Evolutionary conservation across 306 rosid species (phyloP).

Genomic region (Bauhinia variegata): DNA sequence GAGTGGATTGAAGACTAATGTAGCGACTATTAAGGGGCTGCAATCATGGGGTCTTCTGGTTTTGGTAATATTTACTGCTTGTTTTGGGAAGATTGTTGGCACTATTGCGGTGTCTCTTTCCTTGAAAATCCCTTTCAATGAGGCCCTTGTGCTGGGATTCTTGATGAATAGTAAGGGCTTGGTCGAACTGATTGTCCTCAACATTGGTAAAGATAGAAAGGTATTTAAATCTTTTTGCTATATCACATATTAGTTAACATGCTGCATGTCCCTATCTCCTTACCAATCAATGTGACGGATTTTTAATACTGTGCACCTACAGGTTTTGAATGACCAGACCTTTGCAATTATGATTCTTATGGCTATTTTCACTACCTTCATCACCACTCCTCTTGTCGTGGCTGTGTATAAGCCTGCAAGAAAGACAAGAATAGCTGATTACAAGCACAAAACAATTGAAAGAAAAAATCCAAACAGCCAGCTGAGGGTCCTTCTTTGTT

Average conservation of each 20-base stretch:
- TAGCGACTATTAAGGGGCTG: conserved; percentile 74
- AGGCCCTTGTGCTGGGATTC: conserved; percentile 77
- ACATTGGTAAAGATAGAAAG: conserved; percentile 90
- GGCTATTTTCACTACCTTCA: conserved; percentile 87
- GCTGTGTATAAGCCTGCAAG: conserved; percentile 66
- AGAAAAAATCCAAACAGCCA: conserved; percentile 57
- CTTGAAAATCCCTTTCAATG: conserved; percentile 63
- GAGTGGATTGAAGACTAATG: conserved; percentile 85
- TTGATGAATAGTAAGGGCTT: conserved; percentile 88
- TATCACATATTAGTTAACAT: conserved; percentile 19
- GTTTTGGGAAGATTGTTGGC: conserved; percentile 84
- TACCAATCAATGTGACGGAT: conserved; percentile 7
- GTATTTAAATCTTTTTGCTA: conserved; percentile 43
- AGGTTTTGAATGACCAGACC: conserved; percentile 92
- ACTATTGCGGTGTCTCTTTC: conserved; percentile 59
- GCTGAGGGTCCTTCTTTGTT: conserved; percentile 73
- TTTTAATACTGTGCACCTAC: conserved; percentile 36
- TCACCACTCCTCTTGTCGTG: conserved; percentile 78
- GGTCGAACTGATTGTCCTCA: conserved; percentile 90
- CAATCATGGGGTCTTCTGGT: conserved; percentile 84
- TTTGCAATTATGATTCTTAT: conserved; percentile 90
- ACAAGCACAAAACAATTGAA: conserved; percentile 65
- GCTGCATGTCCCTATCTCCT: not conserved
- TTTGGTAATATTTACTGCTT: conserved; percentile 71
- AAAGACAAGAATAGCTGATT: conserved; percentile 44